Percentiles rank a stretch among this genome's conserved stretches.
Conservation (phyloP, 1,139 yeast species). For the Protomyces gravidus region DNA sequence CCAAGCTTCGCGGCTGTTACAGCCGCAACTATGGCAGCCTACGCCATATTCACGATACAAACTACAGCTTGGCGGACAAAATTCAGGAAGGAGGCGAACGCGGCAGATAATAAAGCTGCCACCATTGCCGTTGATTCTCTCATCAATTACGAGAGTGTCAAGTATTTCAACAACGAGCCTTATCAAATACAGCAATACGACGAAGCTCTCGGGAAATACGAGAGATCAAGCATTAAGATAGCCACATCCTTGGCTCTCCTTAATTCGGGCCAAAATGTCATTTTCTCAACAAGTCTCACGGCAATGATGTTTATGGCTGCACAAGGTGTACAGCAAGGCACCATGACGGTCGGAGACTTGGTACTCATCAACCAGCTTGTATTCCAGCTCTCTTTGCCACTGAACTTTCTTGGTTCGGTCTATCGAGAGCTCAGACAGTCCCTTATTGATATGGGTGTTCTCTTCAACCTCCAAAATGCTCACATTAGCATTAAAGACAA, state of each 20-base stretch:
- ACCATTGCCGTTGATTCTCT: constrained; percentile 89
- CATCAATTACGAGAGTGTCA: constrained; percentile 90
- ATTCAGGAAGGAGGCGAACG: constrained; percentile 84
- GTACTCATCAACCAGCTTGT: constrained; percentile 95
- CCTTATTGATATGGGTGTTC: constrained; percentile 83
- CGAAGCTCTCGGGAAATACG: constrained; percentile 66
- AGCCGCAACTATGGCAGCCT: constrained; percentile 76
- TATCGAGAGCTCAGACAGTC: constrained; percentile 82
- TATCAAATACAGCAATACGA: constrained; percentile 79
- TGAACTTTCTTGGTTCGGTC: constrained; percentile 90
- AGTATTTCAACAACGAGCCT: constrained; percentile 84
- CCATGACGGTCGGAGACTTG: constrained; percentile 86
- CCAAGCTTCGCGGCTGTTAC: constrained; percentile 84
- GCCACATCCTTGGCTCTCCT: constrained; percentile 89
- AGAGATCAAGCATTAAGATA: constrained; percentile 76
- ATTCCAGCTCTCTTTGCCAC: constrained; percentile 89
- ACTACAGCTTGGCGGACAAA: constrained; percentile 97
- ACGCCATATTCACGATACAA: constrained; percentile 76
- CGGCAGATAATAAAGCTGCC: constrained; percentile 92
- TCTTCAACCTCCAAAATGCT: constrained; percentile 75
- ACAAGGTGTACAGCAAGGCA: constrained; percentile 77
- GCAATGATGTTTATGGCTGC: constrained; percentile 99
- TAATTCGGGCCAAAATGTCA: constrained; percentile 87
- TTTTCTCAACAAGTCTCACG: constrained; percentile 86
- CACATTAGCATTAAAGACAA: constrained; percentile 61